Base-by-base conservation (phyloP, 2,329 filamentous ascomycete genomes). In the Sclerotinia minor region DNA sequence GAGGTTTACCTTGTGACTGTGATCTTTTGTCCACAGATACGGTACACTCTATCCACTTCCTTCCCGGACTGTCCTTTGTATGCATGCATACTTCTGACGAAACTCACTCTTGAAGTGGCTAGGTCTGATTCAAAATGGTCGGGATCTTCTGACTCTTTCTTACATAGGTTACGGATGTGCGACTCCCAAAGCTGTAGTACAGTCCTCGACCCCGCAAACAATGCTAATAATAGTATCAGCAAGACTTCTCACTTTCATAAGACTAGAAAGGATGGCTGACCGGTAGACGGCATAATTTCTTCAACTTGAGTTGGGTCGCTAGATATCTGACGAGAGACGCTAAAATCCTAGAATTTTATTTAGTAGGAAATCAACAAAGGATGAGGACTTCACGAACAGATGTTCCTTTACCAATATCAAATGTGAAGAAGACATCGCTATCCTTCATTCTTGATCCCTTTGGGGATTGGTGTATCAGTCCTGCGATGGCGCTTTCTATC, bases 21-120 rank as follows among this genome's bases (percentile, higher is more conserved):
- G 52, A 35, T 54, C 52, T 35, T 54, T 54, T 35, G 52, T 54
- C 52, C 50, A 53, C 50, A 53, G 26, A 53, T 32, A 26, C 26
- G 50, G 29, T 53, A 53, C 24, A 19, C 50, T 9, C 26, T 53
- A 32, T 53, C 50, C 15, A 53, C 24, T 53, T 32, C 50, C 50
- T 53, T 32, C 50, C 26, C 50, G 19, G 50, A 53, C 26, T 53
- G 50, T 53, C 26, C 50, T 32, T 7, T 53, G 50, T 53, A 53
- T 15, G 26, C 26, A 32, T 53, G 50, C 26, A 53, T 53, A 53
- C 26, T 53, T 53, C 24, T 53, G 50, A 53, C 13, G 19, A 53
- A 53, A 53, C 50, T 19, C 15, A 2, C n/a, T 53, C 8, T 53
- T 53, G 17, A 32, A 29, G 13, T 19, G 50, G 50, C 50, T 29